phyloP scores from a whole-genome alignment of 108 stramenopile genomes.

The Skeletonema marinoi region DNA sequence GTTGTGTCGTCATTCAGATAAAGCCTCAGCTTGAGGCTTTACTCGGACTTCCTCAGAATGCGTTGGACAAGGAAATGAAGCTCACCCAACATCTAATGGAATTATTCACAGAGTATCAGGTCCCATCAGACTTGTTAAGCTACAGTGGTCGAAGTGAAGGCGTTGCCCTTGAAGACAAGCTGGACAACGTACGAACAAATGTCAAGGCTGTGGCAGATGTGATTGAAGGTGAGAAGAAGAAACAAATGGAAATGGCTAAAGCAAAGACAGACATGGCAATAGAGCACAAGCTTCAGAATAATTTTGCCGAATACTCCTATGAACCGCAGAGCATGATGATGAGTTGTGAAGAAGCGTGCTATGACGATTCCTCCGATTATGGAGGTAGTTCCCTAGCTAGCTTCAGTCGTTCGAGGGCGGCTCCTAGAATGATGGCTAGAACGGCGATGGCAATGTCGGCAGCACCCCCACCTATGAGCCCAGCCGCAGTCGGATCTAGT shows the following conservation, averaged over 20 bases:
- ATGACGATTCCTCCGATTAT: not conserved
- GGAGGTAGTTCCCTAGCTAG: too few species aligned
- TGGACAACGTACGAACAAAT: constrained; percentile 64
- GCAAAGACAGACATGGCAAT: constrained; percentile 55
- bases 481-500: not conserved
- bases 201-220: constrained; percentile 72
- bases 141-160: constrained; percentile 64
- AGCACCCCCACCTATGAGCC: too few species aligned
- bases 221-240: constrained; percentile 57
- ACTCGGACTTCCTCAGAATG: constrained; percentile 61
- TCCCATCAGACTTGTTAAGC: constrained; percentile 83
- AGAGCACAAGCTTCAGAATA: constrained; percentile 15
- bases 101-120: constrained; percentile 84
- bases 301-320: not conserved
- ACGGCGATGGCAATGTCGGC: too few species aligned
- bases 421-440: too few species aligned
- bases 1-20: constrained; percentile 76
- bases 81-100: constrained; percentile 85
- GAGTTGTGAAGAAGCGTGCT: not conserved
- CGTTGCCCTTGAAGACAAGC: constrained; percentile 49
- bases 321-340: not conserved
- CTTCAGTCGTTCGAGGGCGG: too few species aligned
- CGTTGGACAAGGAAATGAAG: constrained; percentile 85
- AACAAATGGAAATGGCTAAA: constrained; percentile 55
- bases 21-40: constrained; percentile 87